phyloP scores from a whole-genome alignment of 805 yeast species.

The Deakozyma indianensis region DNA sequence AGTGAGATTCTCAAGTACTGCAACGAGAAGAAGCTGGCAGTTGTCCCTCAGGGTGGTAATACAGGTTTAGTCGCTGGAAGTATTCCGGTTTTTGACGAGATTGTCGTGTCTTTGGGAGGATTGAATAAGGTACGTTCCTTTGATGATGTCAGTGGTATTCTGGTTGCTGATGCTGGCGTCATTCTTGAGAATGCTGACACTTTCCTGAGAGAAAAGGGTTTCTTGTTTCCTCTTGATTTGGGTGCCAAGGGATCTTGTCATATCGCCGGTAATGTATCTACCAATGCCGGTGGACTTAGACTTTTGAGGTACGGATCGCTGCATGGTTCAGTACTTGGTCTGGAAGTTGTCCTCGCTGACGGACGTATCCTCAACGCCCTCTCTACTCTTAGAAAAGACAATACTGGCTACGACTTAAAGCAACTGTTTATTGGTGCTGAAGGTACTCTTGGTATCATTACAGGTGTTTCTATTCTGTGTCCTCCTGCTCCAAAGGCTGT shows the following conservation, averaged over 20 bases:
- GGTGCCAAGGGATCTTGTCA: slow-evolving; percentile 98
- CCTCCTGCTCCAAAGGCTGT: slow-evolving; percentile 78
- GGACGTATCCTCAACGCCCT: slow-evolving; percentile 72
- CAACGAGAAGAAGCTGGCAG: slow-evolving; percentile 60
- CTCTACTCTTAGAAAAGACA: slow-evolving; percentile 81
- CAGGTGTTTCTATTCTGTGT: slow-evolving; percentile 80
- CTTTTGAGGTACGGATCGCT: slow-evolving; percentile 78
- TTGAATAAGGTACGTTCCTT: slow-evolving; percentile 71
- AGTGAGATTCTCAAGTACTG: slow-evolving; percentile 66
- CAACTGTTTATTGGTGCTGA: slow-evolving; percentile 90
- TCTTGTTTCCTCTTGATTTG: slow-evolving; percentile 82
- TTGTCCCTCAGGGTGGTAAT: slow-evolving; percentile 96
- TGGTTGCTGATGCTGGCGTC: slow-evolving; percentile 84
- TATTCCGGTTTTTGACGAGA: slow-evolving; percentile 82
- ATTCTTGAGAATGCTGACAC: slow-evolving; percentile 76
- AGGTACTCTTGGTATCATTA: slow-evolving; percentile 81
- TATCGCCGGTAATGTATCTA: slow-evolving; percentile 88
- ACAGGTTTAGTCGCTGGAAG: slow-evolving; percentile 95
- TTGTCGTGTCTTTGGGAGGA: slow-evolving; percentile 53
- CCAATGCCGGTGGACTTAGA: slow-evolving; percentile 93
- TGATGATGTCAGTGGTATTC: slow-evolving; percentile 68
- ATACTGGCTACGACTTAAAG: slow-evolving; percentile 87
- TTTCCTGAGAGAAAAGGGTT: slow-evolving; percentile 63
- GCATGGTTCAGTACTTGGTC: slow-evolving; percentile 82
- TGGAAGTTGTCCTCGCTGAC: slow-evolving; percentile 85